Evolutionary conservation across 169 alveolate species (phyloP).

Genomic region (Besnoitia besnoiti): DNA sequence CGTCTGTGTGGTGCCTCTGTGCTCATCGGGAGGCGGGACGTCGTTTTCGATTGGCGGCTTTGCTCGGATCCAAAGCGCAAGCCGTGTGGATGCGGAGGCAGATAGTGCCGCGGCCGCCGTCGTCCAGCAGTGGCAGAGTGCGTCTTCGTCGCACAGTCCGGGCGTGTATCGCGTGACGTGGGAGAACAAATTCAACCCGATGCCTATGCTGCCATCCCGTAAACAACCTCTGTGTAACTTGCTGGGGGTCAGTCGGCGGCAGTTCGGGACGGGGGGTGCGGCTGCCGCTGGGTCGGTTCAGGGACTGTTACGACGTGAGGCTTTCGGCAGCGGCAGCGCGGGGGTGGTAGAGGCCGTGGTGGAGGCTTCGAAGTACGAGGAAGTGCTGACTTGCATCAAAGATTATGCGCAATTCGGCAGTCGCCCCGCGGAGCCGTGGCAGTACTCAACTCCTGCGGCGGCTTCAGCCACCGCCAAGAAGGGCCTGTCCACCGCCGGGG

Average conservation of each 20-base stretch:
- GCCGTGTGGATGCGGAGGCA: neutral
- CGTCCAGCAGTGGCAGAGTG: constrained; percentile 21
- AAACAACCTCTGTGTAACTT: constrained; percentile 67
- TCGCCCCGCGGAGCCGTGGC: constrained; percentile 67
- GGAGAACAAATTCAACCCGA: constrained; percentile 50
- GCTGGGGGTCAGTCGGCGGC: constrained; percentile 50
- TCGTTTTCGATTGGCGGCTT: constrained; percentile 66
- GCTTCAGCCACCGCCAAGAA: neutral
- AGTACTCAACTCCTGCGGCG: neutral
- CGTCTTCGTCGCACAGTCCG: neutral
- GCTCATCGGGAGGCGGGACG: constrained; percentile 63
- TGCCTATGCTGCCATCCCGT: constrained; percentile 70
- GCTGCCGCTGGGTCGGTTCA: constrained; percentile 1
- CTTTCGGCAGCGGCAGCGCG: neutral
- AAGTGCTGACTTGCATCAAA: constrained; percentile 42
- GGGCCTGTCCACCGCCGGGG: neutral
- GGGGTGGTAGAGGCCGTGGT: constrained; percentile 48
- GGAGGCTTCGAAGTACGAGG: constrained; percentile 55
- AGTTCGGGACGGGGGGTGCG: neutral
- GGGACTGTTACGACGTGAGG: neutral
- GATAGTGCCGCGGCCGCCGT: constrained; percentile 23
- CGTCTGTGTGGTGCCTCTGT: constrained; percentile 46
- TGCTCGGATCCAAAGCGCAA: constrained; percentile 10
- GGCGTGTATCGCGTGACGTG: constrained; percentile 52
- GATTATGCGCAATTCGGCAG: constrained; percentile 66